Percentiles rank a stretch among this genome's conserved stretches.
phyloP scores from a whole-genome alignment of 495 filamentous ascomycete genomes.

The Haplographium delicatum region DNA sequence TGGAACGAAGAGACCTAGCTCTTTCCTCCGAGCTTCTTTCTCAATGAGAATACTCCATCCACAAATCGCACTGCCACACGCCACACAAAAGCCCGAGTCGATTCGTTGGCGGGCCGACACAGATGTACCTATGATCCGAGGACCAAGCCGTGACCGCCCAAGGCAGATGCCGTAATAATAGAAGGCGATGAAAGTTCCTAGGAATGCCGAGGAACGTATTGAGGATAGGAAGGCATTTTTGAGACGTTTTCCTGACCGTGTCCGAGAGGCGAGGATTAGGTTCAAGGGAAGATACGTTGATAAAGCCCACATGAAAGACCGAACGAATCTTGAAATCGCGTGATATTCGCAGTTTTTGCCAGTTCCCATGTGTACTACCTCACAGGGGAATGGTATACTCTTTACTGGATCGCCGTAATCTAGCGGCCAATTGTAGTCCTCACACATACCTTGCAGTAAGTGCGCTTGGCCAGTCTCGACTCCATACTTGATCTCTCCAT shows the following conservation, averaged over 20 bases:
- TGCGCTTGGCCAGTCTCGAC: slow-evolving; percentile 69
- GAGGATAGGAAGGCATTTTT: slow-evolving; percentile 53
- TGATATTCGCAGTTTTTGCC: slow-evolving; percentile 76
- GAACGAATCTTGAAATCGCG: slow-evolving; percentile 62
- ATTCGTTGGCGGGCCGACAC: slow-evolving; percentile 33
- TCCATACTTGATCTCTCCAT: slow-evolving; percentile 66
- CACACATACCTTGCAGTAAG: slow-evolving; percentile 70
- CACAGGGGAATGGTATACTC: slow-evolving; percentile 75
- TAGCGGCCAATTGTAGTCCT: slow-evolving; percentile 62
- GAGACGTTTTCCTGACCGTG: slow-evolving; percentile 37
- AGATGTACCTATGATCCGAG: slow-evolving; percentile 53
- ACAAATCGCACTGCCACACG: slow-evolving; percentile 69
- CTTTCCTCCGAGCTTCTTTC: slow-evolving; percentile 60
- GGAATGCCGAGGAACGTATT: slow-evolving; percentile 71
- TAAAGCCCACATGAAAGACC: slow-evolving; percentile 70
- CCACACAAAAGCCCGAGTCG: slow-evolving; percentile 65
- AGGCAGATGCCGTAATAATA: slow-evolving; percentile 92
- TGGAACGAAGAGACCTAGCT: slow-evolving; percentile 80
- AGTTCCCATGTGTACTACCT: slow-evolving; percentile 80
- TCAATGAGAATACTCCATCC: slow-evolving; percentile 84
- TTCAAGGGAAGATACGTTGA: slow-evolving; percentile 79
- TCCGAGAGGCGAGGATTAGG: slow-evolving; percentile 56
- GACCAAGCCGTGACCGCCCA: slow-evolving; percentile 73
- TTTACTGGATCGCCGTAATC: slow-evolving; percentile 72
- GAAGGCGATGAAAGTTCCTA: slow-evolving; percentile 72